phyloP scores from a whole-genome alignment of 306 rosid species.

The Arachis stenosperma region DNA sequence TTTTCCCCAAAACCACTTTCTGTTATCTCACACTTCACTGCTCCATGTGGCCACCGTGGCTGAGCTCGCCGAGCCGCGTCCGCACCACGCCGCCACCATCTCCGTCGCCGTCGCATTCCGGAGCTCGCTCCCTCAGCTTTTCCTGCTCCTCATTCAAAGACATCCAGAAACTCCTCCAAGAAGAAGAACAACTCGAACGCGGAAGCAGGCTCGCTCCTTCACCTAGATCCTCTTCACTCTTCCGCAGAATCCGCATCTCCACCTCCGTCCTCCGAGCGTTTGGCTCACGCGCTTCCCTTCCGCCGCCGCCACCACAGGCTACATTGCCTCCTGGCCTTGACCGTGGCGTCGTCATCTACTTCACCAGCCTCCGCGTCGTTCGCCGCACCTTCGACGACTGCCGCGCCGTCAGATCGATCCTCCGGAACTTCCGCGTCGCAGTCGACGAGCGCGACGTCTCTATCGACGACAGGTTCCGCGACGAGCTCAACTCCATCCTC shows the following conservation, averaged over 20 bases:
- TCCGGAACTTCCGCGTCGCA: conserved; percentile 54
- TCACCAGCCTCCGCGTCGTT: conserved; percentile 85
- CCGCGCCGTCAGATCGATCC: conserved; percentile 65
- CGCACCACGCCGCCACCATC: conserved; percentile 41
- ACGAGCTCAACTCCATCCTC: conserved; percentile 59
- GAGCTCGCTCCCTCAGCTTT: conserved; percentile 33
- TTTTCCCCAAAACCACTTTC: neutral
- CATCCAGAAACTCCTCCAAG: conserved; percentile 59
- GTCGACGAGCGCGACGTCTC: conserved; percentile 91
- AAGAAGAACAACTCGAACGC: conserved; percentile 33
- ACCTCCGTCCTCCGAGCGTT: conserved; percentile 59
- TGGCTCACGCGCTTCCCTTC: conserved; percentile 34
- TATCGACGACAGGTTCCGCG: conserved; percentile 58
- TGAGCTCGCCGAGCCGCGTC: conserved; percentile 60
- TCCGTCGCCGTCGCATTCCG: conserved; percentile 24
- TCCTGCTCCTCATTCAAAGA: conserved; percentile 85
- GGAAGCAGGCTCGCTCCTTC: conserved; percentile 35
- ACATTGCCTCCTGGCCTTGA: conserved; percentile 49
- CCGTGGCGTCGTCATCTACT: conserved; percentile 61
- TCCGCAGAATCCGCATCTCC: conserved; percentile 68
- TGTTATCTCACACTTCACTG: neutral
- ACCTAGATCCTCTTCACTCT: conserved; percentile 64
- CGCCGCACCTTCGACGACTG: conserved; percentile 84
- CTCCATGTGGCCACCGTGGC: conserved; percentile 83
- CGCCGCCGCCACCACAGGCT: conserved; percentile 1